Percentiles rank a stretch among this genome's conserved stretches.
phyloP scores from a whole-genome alignment of 2,329 filamentous ascomycete genomes.

The Scedosporium aurantiacum region DNA sequence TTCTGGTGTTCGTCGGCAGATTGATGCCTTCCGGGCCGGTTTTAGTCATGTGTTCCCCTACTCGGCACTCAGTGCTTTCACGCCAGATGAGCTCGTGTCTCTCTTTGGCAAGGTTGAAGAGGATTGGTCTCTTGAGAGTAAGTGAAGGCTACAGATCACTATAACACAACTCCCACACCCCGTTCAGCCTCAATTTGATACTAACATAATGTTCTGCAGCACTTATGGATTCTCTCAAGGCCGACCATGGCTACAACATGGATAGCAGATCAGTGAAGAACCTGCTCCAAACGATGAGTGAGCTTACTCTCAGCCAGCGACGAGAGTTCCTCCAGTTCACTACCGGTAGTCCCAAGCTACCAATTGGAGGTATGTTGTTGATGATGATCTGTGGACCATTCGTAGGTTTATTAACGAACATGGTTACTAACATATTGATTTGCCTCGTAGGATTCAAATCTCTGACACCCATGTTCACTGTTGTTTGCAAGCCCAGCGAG shows the following conservation, averaged over 20 bases:
- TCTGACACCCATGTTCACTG: slow-evolving; percentile 95
- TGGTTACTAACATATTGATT: not conserved
- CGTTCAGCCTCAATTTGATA: not conserved
- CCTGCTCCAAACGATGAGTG: slow-evolving; percentile 87
- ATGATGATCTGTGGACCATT: no score
- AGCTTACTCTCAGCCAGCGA: slow-evolving; percentile 61
- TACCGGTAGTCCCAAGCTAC: slow-evolving; percentile 93
- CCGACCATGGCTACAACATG: slow-evolving; percentile 97
- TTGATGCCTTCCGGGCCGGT: slow-evolving; percentile 80
- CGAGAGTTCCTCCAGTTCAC: slow-evolving; percentile 96
- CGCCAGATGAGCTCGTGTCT: slow-evolving; percentile 87
- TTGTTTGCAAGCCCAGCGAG: slow-evolving; percentile 98
- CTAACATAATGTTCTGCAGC: slow-evolving; percentile 38
- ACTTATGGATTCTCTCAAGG: slow-evolving; percentile 96
- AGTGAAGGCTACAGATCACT: slow-evolving; percentile 25
- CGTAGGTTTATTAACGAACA: not conserved
- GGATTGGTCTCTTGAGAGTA: slow-evolving; percentile 96
- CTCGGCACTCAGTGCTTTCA: slow-evolving; percentile 83
- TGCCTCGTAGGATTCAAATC: slow-evolving; percentile 73
- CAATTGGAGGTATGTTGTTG: slow-evolving; percentile 72
- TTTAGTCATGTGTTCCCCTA: slow-evolving; percentile 97
- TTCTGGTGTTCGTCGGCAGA: slow-evolving; percentile 75
- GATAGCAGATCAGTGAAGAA: slow-evolving; percentile 95
- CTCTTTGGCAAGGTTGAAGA: slow-evolving; percentile 88
- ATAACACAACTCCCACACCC: not conserved